Conservation (phyloP, 2,329 filamentous ascomycete species). For the Cordyceps javanica region DNA sequence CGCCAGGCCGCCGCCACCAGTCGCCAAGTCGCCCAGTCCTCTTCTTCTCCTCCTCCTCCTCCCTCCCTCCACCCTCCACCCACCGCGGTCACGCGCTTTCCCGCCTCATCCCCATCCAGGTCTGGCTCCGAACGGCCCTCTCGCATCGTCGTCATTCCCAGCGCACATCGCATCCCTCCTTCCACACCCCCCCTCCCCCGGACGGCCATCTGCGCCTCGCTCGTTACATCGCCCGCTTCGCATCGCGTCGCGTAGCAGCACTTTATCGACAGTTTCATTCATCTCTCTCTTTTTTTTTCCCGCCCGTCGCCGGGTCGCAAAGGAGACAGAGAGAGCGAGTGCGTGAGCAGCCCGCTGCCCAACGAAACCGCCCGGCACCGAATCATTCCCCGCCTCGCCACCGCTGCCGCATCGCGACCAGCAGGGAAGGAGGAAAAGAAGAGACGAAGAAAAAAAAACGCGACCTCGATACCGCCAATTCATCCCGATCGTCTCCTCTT, state of each 20-base stretch:
- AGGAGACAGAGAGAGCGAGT: background rate
- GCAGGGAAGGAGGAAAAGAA: background rate
- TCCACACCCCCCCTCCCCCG: background rate
- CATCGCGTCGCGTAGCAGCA: constrained; percentile 7
- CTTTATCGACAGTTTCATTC: background rate
- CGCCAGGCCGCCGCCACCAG: background rate
- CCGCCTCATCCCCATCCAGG: constrained; percentile 23
- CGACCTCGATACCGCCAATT: background rate
- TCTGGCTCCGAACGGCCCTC: constrained; percentile 23
- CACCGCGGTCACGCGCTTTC: constrained; percentile 32
- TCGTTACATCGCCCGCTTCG: constrained; percentile 11
- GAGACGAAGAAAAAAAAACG: background rate
- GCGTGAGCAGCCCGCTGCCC: constrained; percentile 9
- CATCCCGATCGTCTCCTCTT: background rate
- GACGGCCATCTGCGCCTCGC: constrained; percentile 8
- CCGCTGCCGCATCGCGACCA: background rate
- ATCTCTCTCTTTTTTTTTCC: background rate
- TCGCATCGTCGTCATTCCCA: constrained; percentile 19
- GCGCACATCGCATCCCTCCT: background rate
- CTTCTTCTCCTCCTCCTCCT: background rate
- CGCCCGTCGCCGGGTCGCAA: background rate
- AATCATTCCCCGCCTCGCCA: constrained; percentile 12
- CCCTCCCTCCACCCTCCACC: background rate
- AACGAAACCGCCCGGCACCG: constrained; percentile 5
- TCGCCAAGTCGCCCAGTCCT: background rate